Conservation (phyloP, 1,284 basidiomycete genomes). For the Anthracocystis setariae region DNA sequence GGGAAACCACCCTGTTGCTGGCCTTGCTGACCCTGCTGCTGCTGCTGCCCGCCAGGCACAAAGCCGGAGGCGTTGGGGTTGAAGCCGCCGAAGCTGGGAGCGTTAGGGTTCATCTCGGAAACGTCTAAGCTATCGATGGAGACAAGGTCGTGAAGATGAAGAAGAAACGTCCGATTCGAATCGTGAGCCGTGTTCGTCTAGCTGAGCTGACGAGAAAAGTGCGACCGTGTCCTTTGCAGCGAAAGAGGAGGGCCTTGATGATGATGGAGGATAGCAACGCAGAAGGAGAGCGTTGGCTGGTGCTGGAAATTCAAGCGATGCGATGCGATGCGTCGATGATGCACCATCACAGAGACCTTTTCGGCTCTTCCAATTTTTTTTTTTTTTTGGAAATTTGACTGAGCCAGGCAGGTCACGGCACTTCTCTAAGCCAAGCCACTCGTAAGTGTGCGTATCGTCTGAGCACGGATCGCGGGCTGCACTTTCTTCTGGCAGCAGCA, state of each 20-base stretch:
- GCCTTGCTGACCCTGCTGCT: conserved; percentile 47
- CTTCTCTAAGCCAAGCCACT: no score
- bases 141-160: not conserved
- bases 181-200: no score
- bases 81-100: conserved; percentile 62
- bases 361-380: not conserved
- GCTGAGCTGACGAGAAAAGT: no score
- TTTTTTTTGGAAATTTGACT: no score
- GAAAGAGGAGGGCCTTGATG: conserved; percentile 1
- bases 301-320: conserved; percentile 2
- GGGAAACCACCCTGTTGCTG: conserved; percentile 41
- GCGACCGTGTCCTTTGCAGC: not conserved
- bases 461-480: conserved; percentile 15
- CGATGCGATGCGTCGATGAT: conserved; percentile 18
- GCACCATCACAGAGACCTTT: not conserved
- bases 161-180: not conserved
- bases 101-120: conserved; percentile 66
- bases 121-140: not conserved
- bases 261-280: conserved; percentile 1
- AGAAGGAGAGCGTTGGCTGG: not conserved
- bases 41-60: conserved; percentile 52
- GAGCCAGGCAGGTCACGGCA: no score
- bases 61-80: conserved; percentile 66
- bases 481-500: conserved; percentile 4
- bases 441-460: conserved; percentile 8